phyloP scores from a whole-genome alignment of 768 basidiomycete genomes.

The Cystobasidium onofrii region DNA sequence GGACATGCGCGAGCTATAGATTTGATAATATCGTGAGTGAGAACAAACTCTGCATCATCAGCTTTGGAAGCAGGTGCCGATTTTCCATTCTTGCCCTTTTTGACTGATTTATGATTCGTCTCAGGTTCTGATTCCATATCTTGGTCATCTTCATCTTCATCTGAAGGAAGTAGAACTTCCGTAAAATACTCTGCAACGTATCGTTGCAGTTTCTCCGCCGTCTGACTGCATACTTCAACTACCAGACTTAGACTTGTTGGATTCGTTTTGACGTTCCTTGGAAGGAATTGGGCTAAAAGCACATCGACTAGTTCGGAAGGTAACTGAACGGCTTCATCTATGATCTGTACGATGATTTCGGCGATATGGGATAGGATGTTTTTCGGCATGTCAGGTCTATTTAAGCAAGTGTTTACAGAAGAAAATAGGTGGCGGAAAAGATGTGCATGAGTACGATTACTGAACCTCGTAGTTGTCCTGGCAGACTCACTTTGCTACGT shows the following conservation, averaged over 20 bases:
- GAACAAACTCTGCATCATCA: constrained; percentile 53
- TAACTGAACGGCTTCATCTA: constrained; percentile 75
- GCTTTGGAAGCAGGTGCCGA: constrained; percentile 35
- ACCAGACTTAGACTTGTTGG: constrained; percentile 51
- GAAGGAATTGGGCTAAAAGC: constrained; percentile 75
- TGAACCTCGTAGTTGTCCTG: too few relatives aligned
- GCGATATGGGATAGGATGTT: constrained; percentile 76
- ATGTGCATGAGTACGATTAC: background rate
- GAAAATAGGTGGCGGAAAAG: background rate
- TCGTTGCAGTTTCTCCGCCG: constrained; percentile 77
- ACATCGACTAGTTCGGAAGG: constrained; percentile 69
- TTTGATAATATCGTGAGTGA: constrained; percentile 76
- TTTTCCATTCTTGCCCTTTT: constrained; percentile 18
- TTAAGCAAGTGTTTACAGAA: background rate
- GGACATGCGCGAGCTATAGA: constrained; percentile 72
- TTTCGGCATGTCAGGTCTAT: constrained; percentile 58
- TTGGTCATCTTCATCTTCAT: constrained; percentile 52
- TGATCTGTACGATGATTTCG: constrained; percentile 80
- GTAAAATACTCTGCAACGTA: constrained; percentile 85
- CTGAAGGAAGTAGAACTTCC: constrained; percentile 51
- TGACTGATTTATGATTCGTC: constrained; percentile 28
- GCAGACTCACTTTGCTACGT: constrained; percentile 55
- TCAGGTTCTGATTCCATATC: constrained; percentile 44
- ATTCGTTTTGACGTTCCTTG: constrained; percentile 58
- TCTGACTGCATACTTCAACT: constrained; percentile 71